Evolutionary conservation across 345 rosid species (phyloP).

Genomic region (Eutrema yunnanense): DNA sequence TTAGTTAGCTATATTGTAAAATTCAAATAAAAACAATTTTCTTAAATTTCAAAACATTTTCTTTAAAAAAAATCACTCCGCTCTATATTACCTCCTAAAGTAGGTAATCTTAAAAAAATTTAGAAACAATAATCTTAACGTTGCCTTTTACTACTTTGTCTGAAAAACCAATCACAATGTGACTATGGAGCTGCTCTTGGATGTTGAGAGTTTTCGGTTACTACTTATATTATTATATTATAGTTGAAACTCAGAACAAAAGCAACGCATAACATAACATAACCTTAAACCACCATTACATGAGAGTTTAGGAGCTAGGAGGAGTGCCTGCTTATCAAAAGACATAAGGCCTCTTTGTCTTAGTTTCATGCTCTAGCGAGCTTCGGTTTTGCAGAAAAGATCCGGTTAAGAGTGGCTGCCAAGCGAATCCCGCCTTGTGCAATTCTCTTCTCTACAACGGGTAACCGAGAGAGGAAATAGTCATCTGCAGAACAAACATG

Average conservation of each 20-base stretch:
- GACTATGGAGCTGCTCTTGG: no score
- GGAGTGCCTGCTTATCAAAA: background rate
- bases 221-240: no score
- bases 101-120: background rate
- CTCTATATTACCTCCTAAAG: no score
- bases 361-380: constrained; percentile 37
- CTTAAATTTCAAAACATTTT: no score
- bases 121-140: background rate
- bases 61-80: no score
- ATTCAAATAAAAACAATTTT: no score
- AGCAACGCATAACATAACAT: background rate
- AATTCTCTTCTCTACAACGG: constrained; percentile 67
- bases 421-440: constrained; percentile 80
- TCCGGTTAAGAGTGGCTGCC: constrained; percentile 69
- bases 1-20: no score
- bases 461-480: constrained; percentile 72
- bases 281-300: background rate
- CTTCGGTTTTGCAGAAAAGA: constrained; percentile 42
- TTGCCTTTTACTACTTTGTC: background rate
- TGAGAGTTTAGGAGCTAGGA: background rate
- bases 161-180: background rate
- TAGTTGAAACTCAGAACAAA: background rate
- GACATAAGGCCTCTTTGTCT: background rate
- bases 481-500: constrained; percentile 38
- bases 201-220: no score